Conservation (phyloP, 2,329 filamentous ascomycete genomes). For the Fusarium euwallaceae region DNA sequence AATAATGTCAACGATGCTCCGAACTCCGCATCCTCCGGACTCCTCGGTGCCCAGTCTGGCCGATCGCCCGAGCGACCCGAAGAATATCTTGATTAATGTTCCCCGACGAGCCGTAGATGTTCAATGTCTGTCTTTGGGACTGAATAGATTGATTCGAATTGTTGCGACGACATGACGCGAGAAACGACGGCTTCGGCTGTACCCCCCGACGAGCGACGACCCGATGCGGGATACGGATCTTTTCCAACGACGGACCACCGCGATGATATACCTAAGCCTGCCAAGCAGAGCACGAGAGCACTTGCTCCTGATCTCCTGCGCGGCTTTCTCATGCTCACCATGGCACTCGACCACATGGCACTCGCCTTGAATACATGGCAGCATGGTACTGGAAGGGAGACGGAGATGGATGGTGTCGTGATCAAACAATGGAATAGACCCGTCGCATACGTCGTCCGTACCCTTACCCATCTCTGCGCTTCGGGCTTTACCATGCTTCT, state of each 20-base stretch:
- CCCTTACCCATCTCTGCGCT: conserved; percentile 60
- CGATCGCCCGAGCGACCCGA: conserved; percentile 32
- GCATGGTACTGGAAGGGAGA: conserved; percentile 54
- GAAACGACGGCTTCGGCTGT: not conserved
- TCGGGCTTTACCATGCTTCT: conserved; percentile 62
- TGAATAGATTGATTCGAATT: not conserved
- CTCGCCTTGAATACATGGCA: conserved; percentile 56
- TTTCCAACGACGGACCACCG: conserved; percentile 8
- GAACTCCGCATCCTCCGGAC: not conserved
- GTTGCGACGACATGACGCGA: not conserved
- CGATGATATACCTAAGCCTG: conserved; percentile 24
- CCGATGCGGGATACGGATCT: conserved; percentile 18
- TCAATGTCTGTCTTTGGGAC: too few species aligned
- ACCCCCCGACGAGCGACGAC: not conserved
- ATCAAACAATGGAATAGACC: conserved; percentile 55
- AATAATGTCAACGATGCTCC: conserved; percentile 24
- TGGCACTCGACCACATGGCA: conserved; percentile 60
- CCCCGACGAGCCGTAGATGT: not conserved
- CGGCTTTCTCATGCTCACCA: conserved; percentile 59
- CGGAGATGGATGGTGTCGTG: conserved; percentile 53
- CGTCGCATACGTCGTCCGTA: conserved; percentile 55
- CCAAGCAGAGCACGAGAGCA: conserved; percentile 47
- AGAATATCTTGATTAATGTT: not conserved
- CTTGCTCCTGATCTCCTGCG: conserved; percentile 60
- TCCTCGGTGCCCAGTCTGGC: not conserved